These are phyloP conservation scores for Alnus rubra DNA, from an alignment of 306 rosid species.

Conservation along the genomic window DNA sequence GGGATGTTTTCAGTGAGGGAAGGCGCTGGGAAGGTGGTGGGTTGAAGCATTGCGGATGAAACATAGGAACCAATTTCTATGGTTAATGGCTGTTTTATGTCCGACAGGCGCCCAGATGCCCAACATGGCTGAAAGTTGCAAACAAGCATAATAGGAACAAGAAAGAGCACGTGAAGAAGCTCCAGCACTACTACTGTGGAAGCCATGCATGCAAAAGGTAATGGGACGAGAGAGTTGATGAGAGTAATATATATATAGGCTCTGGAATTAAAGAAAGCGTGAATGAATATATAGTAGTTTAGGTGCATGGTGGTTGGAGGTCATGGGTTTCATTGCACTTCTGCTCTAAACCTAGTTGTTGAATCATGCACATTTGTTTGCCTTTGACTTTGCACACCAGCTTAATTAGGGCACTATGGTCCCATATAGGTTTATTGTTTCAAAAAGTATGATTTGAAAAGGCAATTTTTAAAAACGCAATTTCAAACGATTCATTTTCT, in stretches of 20 bases:
- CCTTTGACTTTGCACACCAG: neutral
- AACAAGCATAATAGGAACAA: neutral
- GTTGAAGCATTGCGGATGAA: neutral
- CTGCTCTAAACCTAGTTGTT: slow-evolving; percentile 3
- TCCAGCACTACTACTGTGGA: neutral
- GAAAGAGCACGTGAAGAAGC: neutral
- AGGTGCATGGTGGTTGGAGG: neutral
- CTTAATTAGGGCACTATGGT: too few species aligned
- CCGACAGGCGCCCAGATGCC: neutral
- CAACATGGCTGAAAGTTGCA: neutral
- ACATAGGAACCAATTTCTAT: neutral
- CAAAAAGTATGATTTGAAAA: too few species aligned
- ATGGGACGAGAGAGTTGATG: neutral
- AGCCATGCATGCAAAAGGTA: neutral
- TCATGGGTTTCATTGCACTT: neutral
- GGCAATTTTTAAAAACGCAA: too few species aligned
- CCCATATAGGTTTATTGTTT: too few species aligned
- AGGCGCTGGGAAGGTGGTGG: neutral
- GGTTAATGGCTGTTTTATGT: neutral
- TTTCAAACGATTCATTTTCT: too few species aligned
- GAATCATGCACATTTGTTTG: neutral
- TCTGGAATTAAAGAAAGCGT: neutral
- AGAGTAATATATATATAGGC: neutral
- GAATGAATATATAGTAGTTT: neutral
- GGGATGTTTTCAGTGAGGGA: neutral